These are phyloP conservation scores for Aspergillus incahuasiensis DNA, from an alignment of 495 filamentous ascomycete species.

Conservation along the genomic window DNA sequence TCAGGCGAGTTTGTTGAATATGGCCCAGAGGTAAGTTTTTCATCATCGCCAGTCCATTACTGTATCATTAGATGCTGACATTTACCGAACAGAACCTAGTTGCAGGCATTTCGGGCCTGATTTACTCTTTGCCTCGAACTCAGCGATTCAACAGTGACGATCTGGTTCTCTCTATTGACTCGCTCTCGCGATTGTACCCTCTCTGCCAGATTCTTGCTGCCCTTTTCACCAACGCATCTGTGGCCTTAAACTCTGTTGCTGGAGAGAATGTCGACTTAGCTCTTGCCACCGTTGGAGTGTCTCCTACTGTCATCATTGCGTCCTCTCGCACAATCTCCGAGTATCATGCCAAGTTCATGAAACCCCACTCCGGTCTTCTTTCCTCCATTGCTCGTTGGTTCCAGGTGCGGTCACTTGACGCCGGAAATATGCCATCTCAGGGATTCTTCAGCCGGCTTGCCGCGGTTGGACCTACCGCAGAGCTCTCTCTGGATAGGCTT, in stretches of 20 bases:
- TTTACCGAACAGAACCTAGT: constrained; percentile 58
- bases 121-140: constrained; percentile 63
- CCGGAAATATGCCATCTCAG: constrained; percentile 59
- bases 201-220: constrained; percentile 77
- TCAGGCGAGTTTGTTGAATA: constrained; percentile 72
- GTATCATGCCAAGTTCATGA: constrained; percentile 55
- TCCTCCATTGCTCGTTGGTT: constrained; percentile 62
- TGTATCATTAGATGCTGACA: neutral
- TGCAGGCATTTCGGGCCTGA: constrained; percentile 72
- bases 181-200: constrained; percentile 72
- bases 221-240: constrained; percentile 73
- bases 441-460: constrained; percentile 39
- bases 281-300: constrained; percentile 64
- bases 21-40: constrained; percentile 52
- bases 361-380: constrained; percentile 45
- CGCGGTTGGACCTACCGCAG: constrained; percentile 57
- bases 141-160: constrained; percentile 71
- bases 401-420: constrained; percentile 60
- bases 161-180: constrained; percentile 83
- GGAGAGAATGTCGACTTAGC: constrained; percentile 63
- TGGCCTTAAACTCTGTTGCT: constrained; percentile 86
- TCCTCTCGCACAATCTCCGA: constrained; percentile 67
- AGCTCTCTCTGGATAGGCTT: constrained; percentile 65
- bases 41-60: neutral
- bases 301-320: constrained; percentile 79